A percentile compares a stretch with the other conserved stretches of the same genome.
These are phyloP conservation scores for Daucus carota DNA, from an alignment of 129 eudicot species.

Conservation along the genomic window DH1_v3.0 NC_030381.2:44618501-44619000, in stretches of 20 bases:
- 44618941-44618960: neutral
- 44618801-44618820: neutral
- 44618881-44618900: neutral
- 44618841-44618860: neutral
- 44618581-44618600: constrained; percentile 68
- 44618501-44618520: constrained; percentile 83
- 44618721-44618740: neutral
- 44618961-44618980: neutral
- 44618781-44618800: neutral
- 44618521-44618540: constrained; percentile 86
- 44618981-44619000: neutral
- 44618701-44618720: neutral
- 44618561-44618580: constrained; percentile 91
- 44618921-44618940: no score
- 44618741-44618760: neutral
- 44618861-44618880: neutral
- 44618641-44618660: neutral
- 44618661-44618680: neutral
- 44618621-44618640: neutral
- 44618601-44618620: neutral
- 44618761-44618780: neutral
- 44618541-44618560: constrained; percentile 89
- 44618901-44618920: neutral
- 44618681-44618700: neutral
- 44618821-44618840: neutral